These are phyloP conservation scores for Fusarium tuaranense DNA, from an alignment of 2,329 filamentous ascomycete species.

Conservation along the genomic window DNA sequence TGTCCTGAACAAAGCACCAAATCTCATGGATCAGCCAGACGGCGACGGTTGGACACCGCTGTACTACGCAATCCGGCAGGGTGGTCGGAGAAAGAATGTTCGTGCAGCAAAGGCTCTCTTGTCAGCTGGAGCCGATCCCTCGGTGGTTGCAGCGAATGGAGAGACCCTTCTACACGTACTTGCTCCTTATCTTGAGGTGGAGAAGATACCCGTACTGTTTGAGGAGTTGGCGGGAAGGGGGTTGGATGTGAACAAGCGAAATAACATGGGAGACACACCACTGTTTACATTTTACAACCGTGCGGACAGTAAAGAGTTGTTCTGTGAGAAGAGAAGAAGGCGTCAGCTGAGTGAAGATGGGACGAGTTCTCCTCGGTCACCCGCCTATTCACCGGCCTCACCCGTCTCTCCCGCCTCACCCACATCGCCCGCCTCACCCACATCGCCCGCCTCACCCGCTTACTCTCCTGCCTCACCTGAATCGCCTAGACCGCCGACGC, in stretches of 20 bases:
- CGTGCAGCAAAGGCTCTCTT: conserved; percentile 24
- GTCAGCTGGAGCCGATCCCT: conserved; percentile 36
- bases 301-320: neutral
- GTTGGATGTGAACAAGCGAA: conserved; percentile 41
- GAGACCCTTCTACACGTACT: conserved; percentile 40
- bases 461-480: neutral
- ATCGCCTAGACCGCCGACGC: neutral
- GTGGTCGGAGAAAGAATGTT: neutral
- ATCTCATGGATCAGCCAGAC: conserved; percentile 32
- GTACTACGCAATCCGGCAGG: conserved; percentile 29
- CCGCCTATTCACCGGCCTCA: neutral
- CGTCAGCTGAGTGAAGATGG: neutral
- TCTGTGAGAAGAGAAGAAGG: neutral
- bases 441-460: neutral
- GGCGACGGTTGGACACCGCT: conserved; percentile 42
- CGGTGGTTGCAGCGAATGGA: conserved; percentile 20
- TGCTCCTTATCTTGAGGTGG: neutral
- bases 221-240: conserved; percentile 24
- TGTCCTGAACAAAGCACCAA: conserved; percentile 9
- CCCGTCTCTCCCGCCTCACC: too few relatives aligned
- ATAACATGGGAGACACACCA: conserved; percentile 40
- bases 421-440: too few relatives aligned
- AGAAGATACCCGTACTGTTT: conserved; percentile 22
- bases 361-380: neutral
- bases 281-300: conserved; percentile 31